Conservation (phyloP, 768 basidiomycete genomes). For the Termitomyces sp. region DNA sequence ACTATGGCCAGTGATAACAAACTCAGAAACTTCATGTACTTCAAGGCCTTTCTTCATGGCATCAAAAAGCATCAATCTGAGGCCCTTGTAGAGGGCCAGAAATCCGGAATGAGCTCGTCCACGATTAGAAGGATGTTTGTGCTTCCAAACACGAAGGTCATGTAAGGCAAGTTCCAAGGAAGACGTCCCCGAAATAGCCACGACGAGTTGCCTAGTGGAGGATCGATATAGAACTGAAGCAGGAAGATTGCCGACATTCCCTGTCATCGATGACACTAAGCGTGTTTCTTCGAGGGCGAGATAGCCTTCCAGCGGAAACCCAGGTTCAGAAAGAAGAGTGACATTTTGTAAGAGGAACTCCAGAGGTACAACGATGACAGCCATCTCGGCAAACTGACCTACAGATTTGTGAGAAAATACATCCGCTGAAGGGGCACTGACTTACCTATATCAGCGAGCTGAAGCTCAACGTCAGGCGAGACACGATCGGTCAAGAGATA, state of each 20-base stretch:
- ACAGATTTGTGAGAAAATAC: neutral
- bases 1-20: slow-evolving; percentile 56
- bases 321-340: slow-evolving; percentile 30
- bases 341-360: slow-evolving; percentile 41
- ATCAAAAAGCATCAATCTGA: slow-evolving; percentile 28
- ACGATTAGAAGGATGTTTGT: slow-evolving; percentile 33
- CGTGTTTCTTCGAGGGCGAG: slow-evolving; percentile 29
- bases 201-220: slow-evolving; percentile 39
- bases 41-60: slow-evolving; percentile 35
- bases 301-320: slow-evolving; percentile 52
- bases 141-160: slow-evolving; percentile 39
- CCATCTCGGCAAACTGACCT: slow-evolving; percentile 57
- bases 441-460: slow-evolving; percentile 44
- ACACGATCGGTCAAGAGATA: slow-evolving; percentile 42
- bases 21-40: slow-evolving; percentile 31
- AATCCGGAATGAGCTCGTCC: slow-evolving; percentile 52
- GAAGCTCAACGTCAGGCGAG: slow-evolving; percentile 29
- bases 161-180: slow-evolving; percentile 40
- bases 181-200: slow-evolving; percentile 51
- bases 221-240: slow-evolving; percentile 46
- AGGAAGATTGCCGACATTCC: slow-evolving; percentile 40
- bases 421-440: neutral
- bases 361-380: slow-evolving; percentile 40
- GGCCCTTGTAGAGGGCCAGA: slow-evolving; percentile 47
- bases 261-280: slow-evolving; percentile 36